A percentile compares a stretch with the other conserved stretches of the same genome.
These are phyloP conservation scores for Oxyria digyna DNA, from an alignment of 148 eudicot species.

Conservation along the genomic window DNA sequence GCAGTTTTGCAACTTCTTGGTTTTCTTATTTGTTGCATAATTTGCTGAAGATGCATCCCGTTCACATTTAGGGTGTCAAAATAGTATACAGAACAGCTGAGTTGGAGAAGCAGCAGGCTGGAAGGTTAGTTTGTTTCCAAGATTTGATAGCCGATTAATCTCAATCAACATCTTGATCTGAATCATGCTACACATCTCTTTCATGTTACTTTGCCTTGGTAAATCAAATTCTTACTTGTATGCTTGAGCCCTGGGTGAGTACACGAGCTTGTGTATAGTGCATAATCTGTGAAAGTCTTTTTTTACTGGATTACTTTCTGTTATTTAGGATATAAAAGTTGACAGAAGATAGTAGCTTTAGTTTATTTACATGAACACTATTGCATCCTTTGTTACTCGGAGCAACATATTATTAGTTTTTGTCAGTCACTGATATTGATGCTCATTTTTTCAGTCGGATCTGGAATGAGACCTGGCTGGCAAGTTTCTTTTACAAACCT, in stretches of 20 bases:
- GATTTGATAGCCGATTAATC: neutral
- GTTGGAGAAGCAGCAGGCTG: conserved; percentile 79
- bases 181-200: neutral
- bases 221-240: too few relatives aligned
- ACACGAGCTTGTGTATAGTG: neutral
- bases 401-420: neutral
- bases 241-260: neutral
- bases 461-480: conserved; percentile 94
- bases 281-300: neutral
- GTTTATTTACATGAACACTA: too few relatives aligned
- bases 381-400: too few relatives aligned
- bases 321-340: neutral
- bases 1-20: conserved; percentile 1
- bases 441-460: conserved; percentile 46
- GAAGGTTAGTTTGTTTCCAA: conserved; percentile 33
- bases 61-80: conserved; percentile 57
- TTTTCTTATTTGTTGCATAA: neutral
- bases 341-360: neutral
- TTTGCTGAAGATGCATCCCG: neutral
- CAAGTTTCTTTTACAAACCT: conserved; percentile 93
- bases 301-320: neutral
- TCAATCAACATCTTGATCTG: neutral
- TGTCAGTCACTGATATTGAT: neutral
- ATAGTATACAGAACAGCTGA: conserved; percentile 76
- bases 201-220: neutral